Evolutionary conservation across 2,329 filamentous ascomycete genomes (phyloP).

Genomic region (Phialophora macrospora): DNA sequence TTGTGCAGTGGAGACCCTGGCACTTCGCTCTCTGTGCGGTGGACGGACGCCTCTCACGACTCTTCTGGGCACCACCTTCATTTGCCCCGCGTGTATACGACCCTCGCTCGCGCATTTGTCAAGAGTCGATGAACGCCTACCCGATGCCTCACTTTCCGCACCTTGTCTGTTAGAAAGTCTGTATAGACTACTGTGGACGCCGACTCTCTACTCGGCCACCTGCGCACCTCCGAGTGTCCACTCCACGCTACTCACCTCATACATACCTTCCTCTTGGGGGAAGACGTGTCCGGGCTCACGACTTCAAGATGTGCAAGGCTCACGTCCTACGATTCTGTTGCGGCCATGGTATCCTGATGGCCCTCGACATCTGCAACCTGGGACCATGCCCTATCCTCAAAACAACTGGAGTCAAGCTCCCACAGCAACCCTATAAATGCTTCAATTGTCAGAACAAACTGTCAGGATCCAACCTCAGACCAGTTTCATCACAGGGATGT

Average conservation of each 20-base stretch:
- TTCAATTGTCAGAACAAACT: slow-evolving; percentile 38
- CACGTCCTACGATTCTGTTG: slow-evolving; percentile 40
- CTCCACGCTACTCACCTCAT: slow-evolving; percentile 11
- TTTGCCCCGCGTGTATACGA: slow-evolving; percentile 5
- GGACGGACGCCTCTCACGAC: slow-evolving; percentile 13
- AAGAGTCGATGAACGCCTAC: slow-evolving; percentile 4
- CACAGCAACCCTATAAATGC: slow-evolving; percentile 40
- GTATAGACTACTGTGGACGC: slow-evolving; percentile 8
- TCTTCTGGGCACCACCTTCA: slow-evolving; percentile 8
- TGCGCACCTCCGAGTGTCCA: slow-evolving; percentile 14
- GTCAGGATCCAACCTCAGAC: slow-evolving; percentile 25
- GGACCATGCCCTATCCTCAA: slow-evolving; percentile 37
- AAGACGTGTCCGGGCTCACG: background rate
- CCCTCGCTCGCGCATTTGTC: background rate
- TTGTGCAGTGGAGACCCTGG: background rate
- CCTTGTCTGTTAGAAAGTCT: slow-evolving; percentile 19
- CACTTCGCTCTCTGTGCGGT: background rate
- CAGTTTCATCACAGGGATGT: slow-evolving; percentile 23
- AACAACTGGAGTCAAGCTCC: slow-evolving; percentile 36
- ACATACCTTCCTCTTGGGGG: background rate
- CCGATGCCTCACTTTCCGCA: slow-evolving; percentile 11
- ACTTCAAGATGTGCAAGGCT: slow-evolving; percentile 38
- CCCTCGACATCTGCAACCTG: slow-evolving; percentile 34
- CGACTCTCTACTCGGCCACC: slow-evolving; percentile 16
- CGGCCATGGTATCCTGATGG: slow-evolving; percentile 38